Evolutionary conservation across 2,329 filamentous ascomycete species (phyloP).

Genomic region (Mycosphaerella arachidis): DNA sequence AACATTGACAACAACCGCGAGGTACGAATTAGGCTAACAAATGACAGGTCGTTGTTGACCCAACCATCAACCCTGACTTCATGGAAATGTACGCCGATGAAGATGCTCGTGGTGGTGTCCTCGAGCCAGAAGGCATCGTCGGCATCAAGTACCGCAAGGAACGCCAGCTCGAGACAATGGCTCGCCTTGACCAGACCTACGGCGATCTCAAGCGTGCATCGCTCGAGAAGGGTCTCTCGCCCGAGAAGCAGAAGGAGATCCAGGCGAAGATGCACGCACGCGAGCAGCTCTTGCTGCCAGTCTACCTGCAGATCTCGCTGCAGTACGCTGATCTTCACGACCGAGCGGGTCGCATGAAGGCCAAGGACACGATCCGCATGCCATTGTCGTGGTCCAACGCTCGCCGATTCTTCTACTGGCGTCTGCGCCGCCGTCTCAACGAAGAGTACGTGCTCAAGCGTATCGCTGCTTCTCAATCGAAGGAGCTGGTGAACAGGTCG

Average conservation of each 20-base stretch:
- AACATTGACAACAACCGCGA: conserved; percentile 1
- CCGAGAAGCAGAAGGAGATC: conserved; percentile 71
- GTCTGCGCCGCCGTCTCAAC: conserved; percentile 89
- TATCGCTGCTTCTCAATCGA: conserved; percentile 55
- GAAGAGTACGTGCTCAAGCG: conserved; percentile 96
- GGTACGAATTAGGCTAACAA: conserved; percentile 30
- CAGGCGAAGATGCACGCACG: conserved; percentile 80
- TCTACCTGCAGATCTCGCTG: conserved; percentile 91
- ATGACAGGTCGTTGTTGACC: conserved; percentile 80
- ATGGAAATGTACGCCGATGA: conserved; percentile 99
- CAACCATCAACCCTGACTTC: conserved; percentile 89
- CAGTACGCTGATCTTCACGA: conserved; percentile 98
- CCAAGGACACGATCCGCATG: conserved; percentile 88
- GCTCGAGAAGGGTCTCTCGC: conserved; percentile 60
- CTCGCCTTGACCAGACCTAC: conserved; percentile 81
- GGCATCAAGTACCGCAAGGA: conserved; percentile 98
- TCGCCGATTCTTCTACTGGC: conserved; percentile 99
- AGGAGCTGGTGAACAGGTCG: conserved; percentile 38
- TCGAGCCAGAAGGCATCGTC: conserved; percentile 96
- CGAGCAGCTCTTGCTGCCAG: conserved; percentile 82
- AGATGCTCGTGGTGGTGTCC: conserved; percentile 90
- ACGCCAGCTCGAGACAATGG: conserved; percentile 96
- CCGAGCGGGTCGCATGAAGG: conserved; percentile 94
- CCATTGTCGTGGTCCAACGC: conserved; percentile 81
- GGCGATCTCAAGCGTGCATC: conserved; percentile 77